Evolutionary conservation across 148 eudicot genomes (phyloP).

Genomic region (Camellia lanceoleosa): DNA sequence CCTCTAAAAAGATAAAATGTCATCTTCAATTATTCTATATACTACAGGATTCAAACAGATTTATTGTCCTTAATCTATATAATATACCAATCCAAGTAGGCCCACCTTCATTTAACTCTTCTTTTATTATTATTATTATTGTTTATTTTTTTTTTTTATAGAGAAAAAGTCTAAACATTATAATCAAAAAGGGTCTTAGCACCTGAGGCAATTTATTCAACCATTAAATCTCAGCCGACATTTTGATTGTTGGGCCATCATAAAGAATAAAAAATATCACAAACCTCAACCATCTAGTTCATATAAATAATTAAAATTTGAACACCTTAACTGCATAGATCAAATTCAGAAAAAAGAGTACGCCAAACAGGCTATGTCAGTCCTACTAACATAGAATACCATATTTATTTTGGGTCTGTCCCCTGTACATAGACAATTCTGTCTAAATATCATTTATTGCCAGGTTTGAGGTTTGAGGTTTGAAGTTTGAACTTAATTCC

Average conservation of each 20-base stretch:
- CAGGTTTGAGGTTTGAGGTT: too few species aligned
- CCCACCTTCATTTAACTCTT: neutral
- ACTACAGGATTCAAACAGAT: constrained; percentile 2
- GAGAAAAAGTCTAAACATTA: neutral
- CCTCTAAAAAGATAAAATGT: neutral
- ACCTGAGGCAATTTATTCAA: neutral
- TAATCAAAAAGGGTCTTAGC: neutral
- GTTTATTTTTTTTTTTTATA: neutral
- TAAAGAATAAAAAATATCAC: neutral
- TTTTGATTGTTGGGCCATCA: neutral
- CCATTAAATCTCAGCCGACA: neutral
- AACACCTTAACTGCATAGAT: neutral
- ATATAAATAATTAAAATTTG: neutral
- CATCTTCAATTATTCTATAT: neutral
- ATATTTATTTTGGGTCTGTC: neutral
- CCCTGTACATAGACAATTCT: neutral
- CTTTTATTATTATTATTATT: too few species aligned
- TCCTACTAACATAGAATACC: neutral
- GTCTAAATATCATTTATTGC: neutral
- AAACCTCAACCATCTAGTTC: neutral
- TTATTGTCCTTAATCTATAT: neutral
- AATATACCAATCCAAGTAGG: neutral
- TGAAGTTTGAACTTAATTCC: neutral
- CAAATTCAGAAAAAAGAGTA: neutral
- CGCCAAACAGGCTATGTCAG: neutral